phyloP scores from a whole-genome alignment of 306 rosid genomes.

The Quercus ilex region DNA sequence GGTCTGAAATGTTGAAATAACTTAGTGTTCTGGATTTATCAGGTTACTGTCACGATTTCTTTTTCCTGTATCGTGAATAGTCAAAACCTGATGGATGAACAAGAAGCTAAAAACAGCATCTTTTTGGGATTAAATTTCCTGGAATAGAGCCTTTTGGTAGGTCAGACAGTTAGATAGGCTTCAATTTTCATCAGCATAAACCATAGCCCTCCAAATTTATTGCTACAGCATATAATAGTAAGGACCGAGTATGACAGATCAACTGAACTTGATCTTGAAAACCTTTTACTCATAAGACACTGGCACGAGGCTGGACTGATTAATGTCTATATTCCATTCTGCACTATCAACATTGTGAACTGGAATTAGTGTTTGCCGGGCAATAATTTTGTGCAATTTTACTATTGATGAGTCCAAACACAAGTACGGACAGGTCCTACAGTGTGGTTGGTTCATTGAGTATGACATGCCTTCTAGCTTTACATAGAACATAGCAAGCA shows the following conservation, averaged over 20 bases:
- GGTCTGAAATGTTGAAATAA: no score
- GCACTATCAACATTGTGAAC: conserved; percentile 20
- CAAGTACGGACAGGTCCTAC: conserved; percentile 26
- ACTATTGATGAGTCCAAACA: conserved; percentile 24
- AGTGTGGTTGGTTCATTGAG: conserved; percentile 26
- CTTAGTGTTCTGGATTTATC: no score
- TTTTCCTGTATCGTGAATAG: not conserved
- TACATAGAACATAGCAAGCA: conserved; percentile 21
- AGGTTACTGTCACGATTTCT: not conserved
- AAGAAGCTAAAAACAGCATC: not conserved
- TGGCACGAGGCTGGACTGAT: conserved; percentile 36
- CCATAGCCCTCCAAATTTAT: conserved; percentile 13
- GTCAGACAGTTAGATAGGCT: not conserved
- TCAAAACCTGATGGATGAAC: not conserved
- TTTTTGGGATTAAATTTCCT: not conserved
- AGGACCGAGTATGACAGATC: conserved; percentile 7
- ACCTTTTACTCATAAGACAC: conserved; percentile 36
- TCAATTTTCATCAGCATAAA: conserved; percentile 1
- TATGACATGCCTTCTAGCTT: conserved; percentile 29
- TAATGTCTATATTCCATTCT: conserved; percentile 36
- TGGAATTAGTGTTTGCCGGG: conserved; percentile 31
- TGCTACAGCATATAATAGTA: not conserved
- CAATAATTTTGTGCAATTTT: conserved; percentile 40
- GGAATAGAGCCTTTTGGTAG: not conserved
- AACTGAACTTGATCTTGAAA: conserved; percentile 37